Base-by-base conservation (phyloP, 106 monocot species). In the Allium sativum region DNA sequence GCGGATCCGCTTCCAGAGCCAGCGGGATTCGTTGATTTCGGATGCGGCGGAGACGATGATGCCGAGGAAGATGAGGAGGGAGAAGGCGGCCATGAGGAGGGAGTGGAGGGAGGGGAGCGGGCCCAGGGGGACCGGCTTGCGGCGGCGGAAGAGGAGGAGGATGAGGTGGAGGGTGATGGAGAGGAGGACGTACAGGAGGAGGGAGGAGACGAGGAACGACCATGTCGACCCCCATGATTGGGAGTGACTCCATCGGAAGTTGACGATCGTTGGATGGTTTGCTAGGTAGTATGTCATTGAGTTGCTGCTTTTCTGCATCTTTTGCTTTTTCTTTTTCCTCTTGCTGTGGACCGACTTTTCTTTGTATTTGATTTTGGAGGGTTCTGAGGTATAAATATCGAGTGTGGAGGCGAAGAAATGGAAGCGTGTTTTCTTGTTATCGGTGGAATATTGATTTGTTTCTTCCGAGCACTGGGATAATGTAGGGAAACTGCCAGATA, bases 241-340 rank as follows among this genome's bases (percentile, higher is more conserved):
- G 52, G 84, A 75, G 74, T 74, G 72, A 70, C 84, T 80, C 96
- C 96, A 96, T 21, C 96, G 84, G 82, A 96, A 96, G 7, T 79
- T 81, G 7, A 96, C 87, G 66, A 96, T 91, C 10, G 84, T n/a
- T 48, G 96, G 96, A 59, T 90, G 90, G 65, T 91, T 84, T 40
- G 96, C 71, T 41, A 96, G 56, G 79, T 82, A 91, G 67, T 87
- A 91, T 11, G 60, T 58, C 11, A 89, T 69, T 4, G 8, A 5
- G 31, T 31, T 31, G 31, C 31, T 31, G 31, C 31, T 31, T 31
- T 31, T 31, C 5, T 2, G 5, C 31, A 31, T 31, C 5, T 31
- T 31, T 31, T 31, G 5, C 4, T 31, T 31, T 31, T 31, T 31
- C 5, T 5, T 31, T 3, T 31, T 31, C 31, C 31, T 31, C 31